Conservation (phyloP, 257 asterid genomes). For the Solanum sitiens region DNA sequence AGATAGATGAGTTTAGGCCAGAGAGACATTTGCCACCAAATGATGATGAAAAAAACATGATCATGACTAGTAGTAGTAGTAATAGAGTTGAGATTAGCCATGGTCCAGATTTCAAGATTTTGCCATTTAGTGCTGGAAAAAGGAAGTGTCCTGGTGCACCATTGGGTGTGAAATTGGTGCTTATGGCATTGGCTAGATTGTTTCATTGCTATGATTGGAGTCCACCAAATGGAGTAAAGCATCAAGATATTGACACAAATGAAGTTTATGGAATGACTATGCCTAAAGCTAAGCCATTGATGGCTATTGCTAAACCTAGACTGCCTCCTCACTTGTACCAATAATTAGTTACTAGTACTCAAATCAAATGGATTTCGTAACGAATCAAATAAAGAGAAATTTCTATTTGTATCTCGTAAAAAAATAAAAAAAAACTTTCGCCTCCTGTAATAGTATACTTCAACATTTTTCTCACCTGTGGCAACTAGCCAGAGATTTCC, state of each 20-base stretch:
- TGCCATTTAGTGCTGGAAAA: slow-evolving; percentile 89
- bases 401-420: not conserved
- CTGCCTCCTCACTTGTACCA: slow-evolving; percentile 40
- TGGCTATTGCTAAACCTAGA: slow-evolving; percentile 62
- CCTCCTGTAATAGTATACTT: not conserved
- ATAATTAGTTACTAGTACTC: slow-evolving; percentile 5
- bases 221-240: slow-evolving; percentile 45
- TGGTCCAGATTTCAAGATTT: slow-evolving; percentile 79
- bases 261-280: slow-evolving; percentile 98
- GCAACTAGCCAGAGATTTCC: not conserved
- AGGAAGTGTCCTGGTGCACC: slow-evolving; percentile 99
- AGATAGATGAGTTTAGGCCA: slow-evolving; percentile 61
- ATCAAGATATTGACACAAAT: slow-evolving; percentile 53
- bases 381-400: not conserved
- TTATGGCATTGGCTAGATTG: slow-evolving; percentile 83
- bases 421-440: not conserved
- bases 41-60: not conserved
- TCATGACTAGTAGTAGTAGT: not conserved
- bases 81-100: slow-evolving; percentile 85
- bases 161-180: slow-evolving; percentile 75
- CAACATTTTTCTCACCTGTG: not conserved
- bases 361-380: not conserved
- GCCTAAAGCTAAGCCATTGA: slow-evolving; percentile 75
- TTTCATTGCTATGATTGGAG: slow-evolving; percentile 72
- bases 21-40: slow-evolving; percentile 58